phyloP scores from a whole-genome alignment of 2,329 filamentous ascomycete genomes.

The Diaporthe humulicola region DNA sequence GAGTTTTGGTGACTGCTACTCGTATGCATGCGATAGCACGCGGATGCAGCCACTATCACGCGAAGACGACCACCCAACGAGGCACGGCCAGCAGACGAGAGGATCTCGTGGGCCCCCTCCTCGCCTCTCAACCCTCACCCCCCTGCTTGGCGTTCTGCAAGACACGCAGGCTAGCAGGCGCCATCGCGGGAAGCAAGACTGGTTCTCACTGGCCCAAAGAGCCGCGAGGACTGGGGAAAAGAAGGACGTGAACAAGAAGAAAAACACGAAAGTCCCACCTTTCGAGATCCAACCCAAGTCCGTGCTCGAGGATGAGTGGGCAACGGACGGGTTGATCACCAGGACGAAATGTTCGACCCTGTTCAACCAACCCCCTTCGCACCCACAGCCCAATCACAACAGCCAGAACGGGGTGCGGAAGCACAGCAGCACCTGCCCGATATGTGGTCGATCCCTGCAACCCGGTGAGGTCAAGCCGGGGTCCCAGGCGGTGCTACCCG shows the following conservation, averaged over 20 bases:
- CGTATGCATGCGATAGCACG: neutral
- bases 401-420: neutral
- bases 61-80: neutral
- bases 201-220: slow-evolving; percentile 18
- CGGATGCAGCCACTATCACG: slow-evolving; percentile 32
- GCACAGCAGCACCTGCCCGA: slow-evolving; percentile 12
- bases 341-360: neutral
- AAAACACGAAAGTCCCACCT: neutral
- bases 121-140: neutral
- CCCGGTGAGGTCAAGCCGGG: neutral
- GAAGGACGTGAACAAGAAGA: neutral
- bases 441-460: neutral
- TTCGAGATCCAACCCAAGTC: neutral
- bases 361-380: neutral
- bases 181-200: slow-evolving; percentile 17
- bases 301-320: neutral
- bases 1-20: neutral
- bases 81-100: slow-evolving; percentile 8
- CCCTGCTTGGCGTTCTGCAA: neutral
- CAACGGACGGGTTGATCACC: neutral
- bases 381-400: neutral
- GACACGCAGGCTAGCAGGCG: slow-evolving; percentile 7
- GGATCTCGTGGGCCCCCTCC: neutral
- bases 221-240: slow-evolving; percentile 3
- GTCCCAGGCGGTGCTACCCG: neutral